Evolutionary conservation across 441 rosid genomes (phyloP), one percentile per base, ranked within the genome.

Genomic region (Erodium moschatum): DNA sequence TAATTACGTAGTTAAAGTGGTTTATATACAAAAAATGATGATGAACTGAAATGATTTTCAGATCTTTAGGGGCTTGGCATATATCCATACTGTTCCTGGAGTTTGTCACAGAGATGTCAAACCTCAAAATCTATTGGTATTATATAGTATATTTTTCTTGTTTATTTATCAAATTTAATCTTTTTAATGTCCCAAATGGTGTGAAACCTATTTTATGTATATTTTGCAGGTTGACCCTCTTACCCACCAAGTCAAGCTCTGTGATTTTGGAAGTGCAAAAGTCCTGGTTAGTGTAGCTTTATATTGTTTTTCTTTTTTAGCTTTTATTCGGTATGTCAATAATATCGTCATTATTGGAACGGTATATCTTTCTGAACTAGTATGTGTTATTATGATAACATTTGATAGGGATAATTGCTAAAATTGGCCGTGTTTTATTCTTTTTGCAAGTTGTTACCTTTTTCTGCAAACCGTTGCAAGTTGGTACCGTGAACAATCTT

Each of bases 181-280:
- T 27, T 20, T 60, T 13, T 65, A 5, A 24, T 38, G 3, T 42
- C 33, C 48, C 13, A 18, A 18, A 12, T 35, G 76, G 7, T 0
- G 2, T 24, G 27, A 24, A 24, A 24, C 27, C 54, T 21, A 67
- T 21, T 72, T 33, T 67, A 18, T 70, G 84, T 71, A 21, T 52
- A 12, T 40, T 79, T 52, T 66, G 72, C 78, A 95, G 99, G 99
- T 96, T 68, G 93, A 96, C 85, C 98, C 99, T 56, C 93, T 86
- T 20, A 90, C 97, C 20, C 99, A 92, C 70, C 99, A 92, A 74
- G 97, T 96, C 76, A 96, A 96, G 82, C 85, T 96, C 70, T 96
- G 99, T 65, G 99, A 96, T 78, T 96, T 96, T 81, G 99, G 99
- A 71, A 96, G 99, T 71, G 99, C 99, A 29, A 96, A 96, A 87